Base-by-base conservation (phyloP, 2,329 filamentous ascomycete species). In the Aspergillus quadricinctus region DNA sequence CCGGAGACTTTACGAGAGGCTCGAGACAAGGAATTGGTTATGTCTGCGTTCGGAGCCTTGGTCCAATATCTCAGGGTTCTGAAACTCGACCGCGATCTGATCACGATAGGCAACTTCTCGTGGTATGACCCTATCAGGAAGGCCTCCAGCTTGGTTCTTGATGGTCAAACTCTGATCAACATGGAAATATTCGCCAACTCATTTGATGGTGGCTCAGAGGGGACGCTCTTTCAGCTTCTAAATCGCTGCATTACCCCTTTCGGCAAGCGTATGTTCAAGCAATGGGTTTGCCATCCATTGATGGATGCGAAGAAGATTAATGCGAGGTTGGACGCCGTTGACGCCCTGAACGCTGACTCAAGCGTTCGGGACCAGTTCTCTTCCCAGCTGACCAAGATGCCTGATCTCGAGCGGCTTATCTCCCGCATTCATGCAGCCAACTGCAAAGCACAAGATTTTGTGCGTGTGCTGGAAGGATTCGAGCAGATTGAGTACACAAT, bases 401-500 rank as follows among this genome's bases (percentile, higher is more conserved):
- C 94, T 2, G 94, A 99, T 72, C 81, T 99, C 10, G 94, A 99
- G 73, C 84, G 94, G 41, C 82, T 97, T 48, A 95, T 97, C 53
- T 99, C 94, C 27, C 88, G 94, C 8, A 88, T 99, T 10, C 94
- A 99, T 67, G 94, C 94, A 0, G 90, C 90, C 0, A 86, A 86
- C n/a, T 97, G 92, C 77, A 90, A 87, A 68, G 84, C 92, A 0
- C 89, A 94, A 55, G 94, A 99, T 70, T 99, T 99, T 71, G 86
- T 97, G 48, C 89, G 87, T 49, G 93, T 97, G 0, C 80, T 99
- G 0, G 92, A 97, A 72, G 94, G 94, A 0, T 99, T 97, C 65
- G 94, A 97, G 77, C 93, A 97, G 74, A 97, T 99, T 48, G 92
- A 97, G 61, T 94, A 96, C 71, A 96, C 92, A 0, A 90, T 96